Base-by-base conservation (phyloP, 257 asterid genomes). In the Hygrophila difformis region DNA sequence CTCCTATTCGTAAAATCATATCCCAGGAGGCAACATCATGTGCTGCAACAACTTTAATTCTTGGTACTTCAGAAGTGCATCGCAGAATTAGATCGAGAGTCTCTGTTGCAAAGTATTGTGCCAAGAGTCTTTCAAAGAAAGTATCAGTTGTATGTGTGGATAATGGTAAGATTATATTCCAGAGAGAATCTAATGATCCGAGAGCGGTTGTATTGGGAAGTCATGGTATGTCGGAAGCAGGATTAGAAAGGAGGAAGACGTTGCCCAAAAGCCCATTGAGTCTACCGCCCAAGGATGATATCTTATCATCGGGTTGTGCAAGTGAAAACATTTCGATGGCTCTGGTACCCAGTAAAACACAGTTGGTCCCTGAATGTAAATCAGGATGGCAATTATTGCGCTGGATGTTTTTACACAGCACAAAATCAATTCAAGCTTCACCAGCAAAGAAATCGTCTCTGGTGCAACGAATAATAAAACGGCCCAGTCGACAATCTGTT, bases 41-140 rank as follows among this genome's bases (percentile, higher is more conserved):
- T 65, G 73, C 79, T n/a, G 84, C 95, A 1, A 59, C 69, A 11
- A 62, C 72, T 69, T 63, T 88, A 54, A 73, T 88, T 42, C 64
- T 88, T 14, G 95, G 97, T 26, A 50, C 72, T 59, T 77, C 95
- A 17, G 74, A 20, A 38, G 70, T 51, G 18, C 71, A 72, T 51
- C 77, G 60, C 20, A 59, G 76, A 51, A 63, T 84, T 21, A 68
- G 78, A 33, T 81, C 95, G 8, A 66, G 82, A 60, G 72, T 68
- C 54, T 71, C 93, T 19, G 69, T 88, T 48, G 93, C 97, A 38
- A 81, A 79, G 70, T 77, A 77, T 47, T 88, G 94, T 58, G 84
- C 94, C 43, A 77, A 71, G 64, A 72, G 64, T 66, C 78, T 83
- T 21, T 63, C 45, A 18, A 74, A 64, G 58, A 55, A 60, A 63